Percentiles rank a stretch among this genome's conserved stretches.
Conservation (phyloP, 805 yeast species). For the Lipomyces kockii region DNA sequence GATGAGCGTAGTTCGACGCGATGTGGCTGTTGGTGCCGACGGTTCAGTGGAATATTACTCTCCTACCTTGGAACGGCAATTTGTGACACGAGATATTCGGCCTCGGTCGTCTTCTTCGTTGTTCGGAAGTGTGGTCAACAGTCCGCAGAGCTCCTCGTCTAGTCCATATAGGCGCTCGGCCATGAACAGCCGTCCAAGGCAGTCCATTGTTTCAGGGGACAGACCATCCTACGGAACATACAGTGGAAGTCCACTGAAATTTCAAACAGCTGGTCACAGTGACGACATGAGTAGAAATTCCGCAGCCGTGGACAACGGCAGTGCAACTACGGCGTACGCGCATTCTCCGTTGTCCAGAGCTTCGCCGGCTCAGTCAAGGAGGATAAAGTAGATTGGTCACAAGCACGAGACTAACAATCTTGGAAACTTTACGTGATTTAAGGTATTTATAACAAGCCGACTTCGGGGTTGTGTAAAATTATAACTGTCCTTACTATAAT, state of each 20-base stretch:
- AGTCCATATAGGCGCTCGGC: slow-evolving; percentile 1
- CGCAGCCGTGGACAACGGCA: neutral
- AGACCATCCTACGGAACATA: neutral
- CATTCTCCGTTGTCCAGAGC: neutral
- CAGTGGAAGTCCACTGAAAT: slow-evolving; percentile 4
- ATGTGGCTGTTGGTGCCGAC: slow-evolving; percentile 56
- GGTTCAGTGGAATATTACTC: slow-evolving; percentile 40
- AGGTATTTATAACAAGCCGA: neutral
- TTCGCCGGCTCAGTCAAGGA: neutral
- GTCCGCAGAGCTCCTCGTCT: neutral
- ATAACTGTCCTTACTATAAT: neutral
- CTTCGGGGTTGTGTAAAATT: neutral
- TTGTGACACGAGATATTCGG: slow-evolving; percentile 36
- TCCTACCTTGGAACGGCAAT: slow-evolving; percentile 39
- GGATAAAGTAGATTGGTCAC: neutral
- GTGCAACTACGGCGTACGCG: neutral
- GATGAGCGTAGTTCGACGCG: slow-evolving; percentile 56
- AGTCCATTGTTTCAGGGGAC: neutral
- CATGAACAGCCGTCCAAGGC: neutral
- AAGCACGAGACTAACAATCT: neutral
- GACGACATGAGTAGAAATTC: neutral
- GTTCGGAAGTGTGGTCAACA: neutral
- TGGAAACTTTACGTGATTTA: neutral
- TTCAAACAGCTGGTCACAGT: neutral
- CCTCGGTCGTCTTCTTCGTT: slow-evolving; percentile 11